Conservation (phyloP, 2,329 filamentous ascomycete species). For the Aspergillus japonicus region DNA sequence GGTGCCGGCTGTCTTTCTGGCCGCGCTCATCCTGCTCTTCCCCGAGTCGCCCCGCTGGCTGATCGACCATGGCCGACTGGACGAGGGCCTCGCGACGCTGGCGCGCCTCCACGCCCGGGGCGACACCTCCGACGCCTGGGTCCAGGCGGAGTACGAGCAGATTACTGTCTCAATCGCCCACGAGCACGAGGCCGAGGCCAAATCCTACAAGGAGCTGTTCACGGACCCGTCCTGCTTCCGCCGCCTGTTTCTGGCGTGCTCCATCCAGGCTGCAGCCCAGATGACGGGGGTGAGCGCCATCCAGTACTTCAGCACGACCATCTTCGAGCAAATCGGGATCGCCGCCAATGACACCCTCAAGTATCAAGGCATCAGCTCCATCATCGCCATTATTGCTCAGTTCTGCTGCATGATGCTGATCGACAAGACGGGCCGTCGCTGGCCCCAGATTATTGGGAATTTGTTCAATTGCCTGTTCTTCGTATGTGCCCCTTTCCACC, state of each 20-base stretch:
- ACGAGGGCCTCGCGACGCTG: not conserved
- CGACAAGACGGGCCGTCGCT: not conserved
- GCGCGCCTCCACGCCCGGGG: not conserved
- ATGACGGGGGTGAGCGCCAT: not conserved
- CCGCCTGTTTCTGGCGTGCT: not conserved
- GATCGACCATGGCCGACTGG: too few species aligned
- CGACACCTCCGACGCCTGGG: not conserved
- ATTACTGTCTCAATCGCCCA: not conserved
- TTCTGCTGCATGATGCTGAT: not conserved
- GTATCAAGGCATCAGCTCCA: not conserved
- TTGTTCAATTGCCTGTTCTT: not conserved
- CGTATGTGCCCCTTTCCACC: too few species aligned
- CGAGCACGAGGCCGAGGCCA: too few species aligned
- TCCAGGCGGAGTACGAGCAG: not conserved
- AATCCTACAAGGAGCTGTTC: not conserved
- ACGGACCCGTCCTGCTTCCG: not conserved
- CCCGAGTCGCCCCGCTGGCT: too few species aligned
- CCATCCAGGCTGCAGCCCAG: not conserved
- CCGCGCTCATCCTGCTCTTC: too few species aligned
- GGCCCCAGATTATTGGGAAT: not conserved
- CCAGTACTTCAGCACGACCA: not conserved
- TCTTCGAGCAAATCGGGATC: not conserved
- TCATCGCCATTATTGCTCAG: not conserved
- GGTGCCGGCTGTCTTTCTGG: not conserved
- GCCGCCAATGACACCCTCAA: not conserved